These are phyloP conservation scores for Alternaria sp. DNA, from an alignment of 2,329 filamentous ascomycete genomes.

Conservation along the genomic window DNA sequence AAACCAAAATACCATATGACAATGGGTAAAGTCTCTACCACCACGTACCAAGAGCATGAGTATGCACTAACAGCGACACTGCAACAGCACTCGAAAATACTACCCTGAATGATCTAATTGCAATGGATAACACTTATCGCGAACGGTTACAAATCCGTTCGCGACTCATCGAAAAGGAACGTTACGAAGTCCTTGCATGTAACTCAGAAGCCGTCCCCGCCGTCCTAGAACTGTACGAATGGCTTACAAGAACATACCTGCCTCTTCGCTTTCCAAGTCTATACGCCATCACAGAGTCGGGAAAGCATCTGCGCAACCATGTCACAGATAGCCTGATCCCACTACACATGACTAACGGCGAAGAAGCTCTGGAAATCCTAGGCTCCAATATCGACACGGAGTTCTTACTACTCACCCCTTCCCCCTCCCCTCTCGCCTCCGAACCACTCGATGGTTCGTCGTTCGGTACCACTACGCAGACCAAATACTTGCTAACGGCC, in stretches of 20 bases:
- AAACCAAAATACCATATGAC: slow-evolving; percentile 70
- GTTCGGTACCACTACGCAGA: slow-evolving; percentile 40
- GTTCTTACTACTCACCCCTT: slow-evolving; percentile 61
- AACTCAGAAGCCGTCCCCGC: slow-evolving; percentile 55
- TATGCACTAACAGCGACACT: not conserved
- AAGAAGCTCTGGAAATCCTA: slow-evolving; percentile 58
- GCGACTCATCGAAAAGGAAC: slow-evolving; percentile 56
- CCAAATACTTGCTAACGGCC: slow-evolving; percentile 63
- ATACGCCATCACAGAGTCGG: slow-evolving; percentile 52
- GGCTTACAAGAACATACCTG: slow-evolving; percentile 63
- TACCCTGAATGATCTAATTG: slow-evolving; percentile 62
- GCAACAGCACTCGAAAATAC: slow-evolving; percentile 61
- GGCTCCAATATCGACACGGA: slow-evolving; percentile 66
- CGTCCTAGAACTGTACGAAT: slow-evolving; percentile 65
- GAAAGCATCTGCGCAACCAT: slow-evolving; percentile 52
- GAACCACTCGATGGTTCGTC: not conserved
- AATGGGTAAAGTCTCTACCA: slow-evolving; percentile 61
- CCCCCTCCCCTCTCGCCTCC: not conserved
- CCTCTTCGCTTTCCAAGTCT: slow-evolving; percentile 65
- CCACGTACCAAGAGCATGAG: not conserved
- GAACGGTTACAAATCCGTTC: slow-evolving; percentile 61
- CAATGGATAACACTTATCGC: slow-evolving; percentile 67
- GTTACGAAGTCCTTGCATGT: slow-evolving; percentile 51
- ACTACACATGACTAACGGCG: slow-evolving; percentile 45
- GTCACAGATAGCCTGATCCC: slow-evolving; percentile 56